These are phyloP conservation scores for Aspergillus piperis DNA, from an alignment of 2,329 filamentous ascomycete species.

Conservation along the genomic window DNA sequence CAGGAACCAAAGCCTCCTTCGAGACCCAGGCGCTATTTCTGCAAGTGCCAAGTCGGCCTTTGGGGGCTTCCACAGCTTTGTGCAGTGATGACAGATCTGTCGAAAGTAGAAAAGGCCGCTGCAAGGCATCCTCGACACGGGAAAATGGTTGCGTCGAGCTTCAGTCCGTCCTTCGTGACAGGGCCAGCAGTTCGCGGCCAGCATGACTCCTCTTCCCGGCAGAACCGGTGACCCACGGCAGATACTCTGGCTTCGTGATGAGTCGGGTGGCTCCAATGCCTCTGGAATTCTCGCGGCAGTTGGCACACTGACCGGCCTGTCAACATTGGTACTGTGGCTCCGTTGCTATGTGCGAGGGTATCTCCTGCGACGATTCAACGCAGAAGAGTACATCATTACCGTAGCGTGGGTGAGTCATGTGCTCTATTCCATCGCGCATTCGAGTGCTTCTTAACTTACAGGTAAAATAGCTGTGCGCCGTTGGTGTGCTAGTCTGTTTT, in stretches of 20 bases:
- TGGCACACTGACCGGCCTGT: conserved; percentile 40
- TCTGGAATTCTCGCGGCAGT: conserved; percentile 44
- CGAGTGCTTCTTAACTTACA: not conserved
- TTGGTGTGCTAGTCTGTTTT: conserved; percentile 43
- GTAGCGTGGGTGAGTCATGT: conserved; percentile 40
- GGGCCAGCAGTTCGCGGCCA: not conserved
- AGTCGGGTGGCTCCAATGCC: conserved; percentile 6
- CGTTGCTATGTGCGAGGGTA: conserved; percentile 50
- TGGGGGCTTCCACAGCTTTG: too few relatives aligned
- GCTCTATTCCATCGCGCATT: conserved; percentile 20
- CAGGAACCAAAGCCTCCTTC: not conserved
- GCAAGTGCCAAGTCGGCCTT: not conserved
- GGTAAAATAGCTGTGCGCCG: conserved; percentile 22
- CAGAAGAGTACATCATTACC: conserved; percentile 53
- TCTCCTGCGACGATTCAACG: conserved; percentile 52
- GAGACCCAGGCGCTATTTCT: not conserved
- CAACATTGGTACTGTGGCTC: conserved; percentile 43
- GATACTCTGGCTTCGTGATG: not conserved
- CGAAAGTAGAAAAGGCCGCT: not conserved
- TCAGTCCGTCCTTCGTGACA: not conserved
- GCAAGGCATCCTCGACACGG: not conserved
- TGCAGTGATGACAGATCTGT: not conserved
- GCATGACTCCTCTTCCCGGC: not conserved
- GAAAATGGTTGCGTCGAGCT: not conserved
- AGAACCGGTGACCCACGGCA: not conserved